Conservation (phyloP, 2,329 filamentous ascomycete species). For the Diplodia seriata region DNA sequence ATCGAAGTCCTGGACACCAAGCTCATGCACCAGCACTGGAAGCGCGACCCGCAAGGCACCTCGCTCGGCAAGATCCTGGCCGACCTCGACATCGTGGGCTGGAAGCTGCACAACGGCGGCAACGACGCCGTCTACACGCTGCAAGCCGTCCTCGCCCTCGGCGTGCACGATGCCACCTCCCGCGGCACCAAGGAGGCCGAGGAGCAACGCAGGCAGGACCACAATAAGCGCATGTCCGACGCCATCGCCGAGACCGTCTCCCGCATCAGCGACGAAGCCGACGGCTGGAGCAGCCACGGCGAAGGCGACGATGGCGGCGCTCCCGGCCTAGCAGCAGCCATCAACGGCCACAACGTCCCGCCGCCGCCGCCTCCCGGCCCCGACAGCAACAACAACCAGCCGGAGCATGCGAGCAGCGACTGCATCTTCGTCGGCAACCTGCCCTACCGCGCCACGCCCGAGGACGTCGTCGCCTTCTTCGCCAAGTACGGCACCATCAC, state of each 20-base stretch:
- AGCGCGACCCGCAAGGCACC: slow-evolving; percentile 59
- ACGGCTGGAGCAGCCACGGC: slow-evolving; percentile 49
- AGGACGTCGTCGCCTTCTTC: slow-evolving; percentile 25
- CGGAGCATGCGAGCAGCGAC: background rate
- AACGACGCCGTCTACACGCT: slow-evolving; percentile 86
- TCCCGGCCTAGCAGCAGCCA: background rate
- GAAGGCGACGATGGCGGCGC: slow-evolving; percentile 44
- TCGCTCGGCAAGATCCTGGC: slow-evolving; percentile 68
- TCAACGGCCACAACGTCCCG: background rate
- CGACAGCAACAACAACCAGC: background rate
- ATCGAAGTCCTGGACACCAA: slow-evolving; percentile 76
- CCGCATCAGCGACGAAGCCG: slow-evolving; percentile 50
- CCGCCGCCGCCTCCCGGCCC: background rate
- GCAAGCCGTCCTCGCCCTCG: slow-evolving; percentile 72
- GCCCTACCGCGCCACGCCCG: slow-evolving; percentile 13
- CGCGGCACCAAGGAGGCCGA: slow-evolving; percentile 42
- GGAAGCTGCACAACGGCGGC: slow-evolving; percentile 81
- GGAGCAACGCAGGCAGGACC: slow-evolving; percentile 38
- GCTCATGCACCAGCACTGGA: slow-evolving; percentile 70
- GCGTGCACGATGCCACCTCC: slow-evolving; percentile 53
- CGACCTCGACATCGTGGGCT: slow-evolving; percentile 67
- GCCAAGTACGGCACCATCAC: slow-evolving; percentile 1
- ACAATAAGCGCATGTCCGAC: slow-evolving; percentile 39
- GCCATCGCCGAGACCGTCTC: slow-evolving; percentile 42
- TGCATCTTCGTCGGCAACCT: slow-evolving; percentile 29